Base-by-base conservation (phyloP, 2,329 filamentous ascomycete species). In the Penicillium brevicompactum region DNA sequence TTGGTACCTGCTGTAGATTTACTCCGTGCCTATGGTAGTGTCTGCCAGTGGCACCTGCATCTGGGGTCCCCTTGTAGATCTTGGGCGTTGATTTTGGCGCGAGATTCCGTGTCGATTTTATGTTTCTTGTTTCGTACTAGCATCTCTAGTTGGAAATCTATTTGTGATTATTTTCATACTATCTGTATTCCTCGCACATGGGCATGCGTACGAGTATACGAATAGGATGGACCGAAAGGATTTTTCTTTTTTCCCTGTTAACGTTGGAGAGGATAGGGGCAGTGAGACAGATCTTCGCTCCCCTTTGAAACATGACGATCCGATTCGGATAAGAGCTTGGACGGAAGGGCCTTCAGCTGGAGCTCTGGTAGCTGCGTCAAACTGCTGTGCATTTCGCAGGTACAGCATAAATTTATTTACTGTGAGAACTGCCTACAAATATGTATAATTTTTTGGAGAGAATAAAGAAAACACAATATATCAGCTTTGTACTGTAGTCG, bases 221-320 rank as follows among this genome's bases (percentile, higher is more conserved):
- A n/a, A n/a, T 5, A 37, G 34, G n/a, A n/a, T n/a, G n/a, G 4
- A n/a, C 6, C 34, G 13, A 7, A n/a, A n/a, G n/a, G 7, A 5
- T 37, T 31, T 13, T 16, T 47, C 21, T 43, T 42, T 43, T 18
- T 18, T 18, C 18, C 18, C 32, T 53, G 14, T 42, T 30, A 14
- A 44, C 7, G n/a, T n/a, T 37, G 14, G 13, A n/a, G 49, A 50
- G 46, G 47, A 58, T 56, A 61, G 56, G 62, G 55, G 58, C 22
- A 53, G 42, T 57, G 56, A 62, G 49, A 57, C 56, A 63, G 51
- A 58, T 54, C 43, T 34, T 22, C 47, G n/a, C 32, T 48, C 22
- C 40, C 10, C 27, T 49, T 44, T 47, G 42, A 47, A 48, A 48
- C 46, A 37, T 48, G 47, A 44, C 50, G 57, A 60, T 59, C 49